Conservation (phyloP, 2,329 filamentous ascomycete genomes). For the Lithohypha guttulata region DNA sequence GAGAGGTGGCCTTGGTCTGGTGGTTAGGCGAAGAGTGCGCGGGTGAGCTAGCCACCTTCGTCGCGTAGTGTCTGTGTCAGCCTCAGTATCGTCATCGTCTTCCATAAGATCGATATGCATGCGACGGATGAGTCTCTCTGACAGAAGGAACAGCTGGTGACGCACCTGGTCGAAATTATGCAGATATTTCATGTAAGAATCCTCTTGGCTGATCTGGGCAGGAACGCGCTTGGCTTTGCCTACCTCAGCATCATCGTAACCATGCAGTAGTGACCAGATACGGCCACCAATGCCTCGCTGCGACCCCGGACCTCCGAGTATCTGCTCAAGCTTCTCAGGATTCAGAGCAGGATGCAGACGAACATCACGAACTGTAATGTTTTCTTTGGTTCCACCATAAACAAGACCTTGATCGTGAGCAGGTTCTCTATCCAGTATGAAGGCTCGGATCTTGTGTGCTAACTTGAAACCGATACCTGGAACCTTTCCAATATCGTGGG, state of each 20-base stretch:
- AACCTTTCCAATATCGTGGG: slow-evolving; percentile 64
- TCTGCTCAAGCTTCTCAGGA: slow-evolving; percentile 51
- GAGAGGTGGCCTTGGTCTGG: slow-evolving; percentile 49
- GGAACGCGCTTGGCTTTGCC: slow-evolving; percentile 61
- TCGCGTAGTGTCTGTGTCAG: slow-evolving; percentile 9
- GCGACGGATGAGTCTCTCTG: slow-evolving; percentile 59
- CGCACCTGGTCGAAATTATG: slow-evolving; percentile 53
- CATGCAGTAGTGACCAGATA: slow-evolving; percentile 71
- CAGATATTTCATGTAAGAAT: slow-evolving; percentile 64
- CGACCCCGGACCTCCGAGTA: slow-evolving; percentile 60
- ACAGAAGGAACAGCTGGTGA: slow-evolving; percentile 58
- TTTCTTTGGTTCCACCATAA: slow-evolving; percentile 41
- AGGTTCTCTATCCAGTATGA: slow-evolving; percentile 41
- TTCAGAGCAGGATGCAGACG: slow-evolving; percentile 54
- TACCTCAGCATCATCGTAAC: slow-evolving; percentile 65
- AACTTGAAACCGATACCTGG: slow-evolving; percentile 78
- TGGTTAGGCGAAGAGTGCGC: slow-evolving; percentile 69
- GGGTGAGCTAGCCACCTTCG: slow-evolving; percentile 65
- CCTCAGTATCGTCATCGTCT: slow-evolving; percentile 31
- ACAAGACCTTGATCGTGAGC: slow-evolving; percentile 36
- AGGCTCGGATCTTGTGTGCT: slow-evolving; percentile 55
- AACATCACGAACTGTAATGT: slow-evolving; percentile 55
- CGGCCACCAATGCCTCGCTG: slow-evolving; percentile 60
- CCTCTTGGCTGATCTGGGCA: slow-evolving; percentile 86
- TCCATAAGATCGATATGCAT: slow-evolving; percentile 68